Base-by-base conservation (phyloP, 1,139 yeast genomes). In the Yamadazyma triangularis region DNA sequence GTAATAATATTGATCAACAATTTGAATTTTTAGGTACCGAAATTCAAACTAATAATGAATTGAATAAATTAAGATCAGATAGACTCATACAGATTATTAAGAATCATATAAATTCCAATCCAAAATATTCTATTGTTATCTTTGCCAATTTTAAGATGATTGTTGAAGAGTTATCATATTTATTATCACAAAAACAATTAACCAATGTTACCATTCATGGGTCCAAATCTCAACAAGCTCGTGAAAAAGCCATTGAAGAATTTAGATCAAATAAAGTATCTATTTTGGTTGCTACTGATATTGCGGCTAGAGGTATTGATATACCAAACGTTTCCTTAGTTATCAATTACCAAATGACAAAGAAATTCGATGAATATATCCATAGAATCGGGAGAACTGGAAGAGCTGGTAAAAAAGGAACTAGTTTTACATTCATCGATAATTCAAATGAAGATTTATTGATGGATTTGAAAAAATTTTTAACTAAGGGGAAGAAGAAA, bases 351-450 rank as follows among this genome's bases (percentile, higher is more conserved):
- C 95, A 89, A 48, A 83, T 89, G 93, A 64, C 88, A 10, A 73
- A 69, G 36, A 67, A 69, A 26, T 74, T 87, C 30, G 96, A 88
- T 39, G 89, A 84, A 39, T 91, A 88, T 47, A 77, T 91, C 19
- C 98, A 91, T 56, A 70, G 97, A 50, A 84, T 91, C 33, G 98
- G 98, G 31, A 78, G 98, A 57, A 91, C 98, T 1, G 98, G 97
- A 21, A 74, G 98, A 51, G 96, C 96, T 0, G 97, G 96, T 1
- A 76, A 75, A 30, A 54, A 53, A 4, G 97, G 98, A 30, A 64
- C 71, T 6, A 83, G 96, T 10, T 63, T 78, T 18, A 81, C 96
- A 0, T 84, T 86, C 43, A 47, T 85, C 23, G 79, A 73, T 28
- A 69, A 70, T 7, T 72, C 71, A 14, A 91, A 86, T 47, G 51